A percentile compares a stretch with the other conserved stretches of the same genome.
phyloP scores from a whole-genome alignment of 148 eudicot species.

The Vaccinium corymbosum region DNA sequence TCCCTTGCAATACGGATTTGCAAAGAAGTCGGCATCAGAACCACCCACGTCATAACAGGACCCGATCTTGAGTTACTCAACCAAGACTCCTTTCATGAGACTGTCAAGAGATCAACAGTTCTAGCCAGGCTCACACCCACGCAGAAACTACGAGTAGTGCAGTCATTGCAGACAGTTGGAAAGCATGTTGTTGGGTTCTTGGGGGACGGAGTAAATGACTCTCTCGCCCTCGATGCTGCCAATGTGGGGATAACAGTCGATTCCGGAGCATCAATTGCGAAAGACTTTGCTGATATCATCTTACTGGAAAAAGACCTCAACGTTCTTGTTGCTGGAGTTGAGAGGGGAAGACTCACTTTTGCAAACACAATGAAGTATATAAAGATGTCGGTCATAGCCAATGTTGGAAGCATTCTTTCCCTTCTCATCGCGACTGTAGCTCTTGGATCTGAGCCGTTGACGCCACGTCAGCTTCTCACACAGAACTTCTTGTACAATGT shows the following conservation, averaged over 20 bases:
- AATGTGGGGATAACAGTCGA: conserved; percentile 52
- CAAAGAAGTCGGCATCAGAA: conserved; percentile 49
- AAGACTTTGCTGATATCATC: conserved; percentile 46
- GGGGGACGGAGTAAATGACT: conserved; percentile 53
- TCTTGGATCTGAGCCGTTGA: conserved; percentile 40
- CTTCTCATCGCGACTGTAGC: conserved; percentile 37
- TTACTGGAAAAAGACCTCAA: conserved; percentile 49
- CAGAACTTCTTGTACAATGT: conserved; percentile 48
- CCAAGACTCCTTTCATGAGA: conserved; percentile 41
- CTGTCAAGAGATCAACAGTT: conserved; percentile 41
- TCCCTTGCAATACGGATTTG: conserved; percentile 44
- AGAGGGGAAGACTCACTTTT: conserved; percentile 37
- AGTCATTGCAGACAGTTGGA: conserved; percentile 39
- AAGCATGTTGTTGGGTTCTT: conserved; percentile 45
- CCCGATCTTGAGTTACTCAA: conserved; percentile 39
- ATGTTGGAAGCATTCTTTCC: conserved; percentile 37
- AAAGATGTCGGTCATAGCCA: conserved; percentile 46
- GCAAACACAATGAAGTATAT: conserved; percentile 51
- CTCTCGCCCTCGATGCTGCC: conserved; percentile 46
- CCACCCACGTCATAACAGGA: conserved; percentile 40
- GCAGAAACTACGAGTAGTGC: conserved; percentile 45
- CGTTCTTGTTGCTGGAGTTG: conserved; percentile 49
- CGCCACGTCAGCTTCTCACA: conserved; percentile 39
- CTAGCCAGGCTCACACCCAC: conserved; percentile 50
- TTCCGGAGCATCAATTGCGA: conserved; percentile 44